Evolutionary conservation across 2,329 filamentous ascomycete species (phyloP).

Genomic region (Neurospora crassa): DNA sequence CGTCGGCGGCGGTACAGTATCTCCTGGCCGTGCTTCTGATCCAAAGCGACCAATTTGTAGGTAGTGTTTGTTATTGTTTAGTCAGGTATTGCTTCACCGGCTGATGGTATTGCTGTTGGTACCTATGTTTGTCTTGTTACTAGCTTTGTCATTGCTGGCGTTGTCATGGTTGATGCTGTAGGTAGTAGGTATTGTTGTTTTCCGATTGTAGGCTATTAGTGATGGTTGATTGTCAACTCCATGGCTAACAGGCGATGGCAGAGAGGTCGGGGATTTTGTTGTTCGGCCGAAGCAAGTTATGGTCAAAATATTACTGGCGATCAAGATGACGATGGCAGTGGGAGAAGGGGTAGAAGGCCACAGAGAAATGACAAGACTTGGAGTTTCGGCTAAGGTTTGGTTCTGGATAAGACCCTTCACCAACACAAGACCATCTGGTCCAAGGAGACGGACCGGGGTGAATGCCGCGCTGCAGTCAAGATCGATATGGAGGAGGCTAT

Average conservation of each 20-base stretch:
- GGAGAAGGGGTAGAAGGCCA: background rate
- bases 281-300: background rate
- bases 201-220: background rate
- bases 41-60: too few species aligned
- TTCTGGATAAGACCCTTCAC: background rate
- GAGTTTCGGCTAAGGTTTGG: background rate
- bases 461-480: background rate
- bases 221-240: background rate
- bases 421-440: background rate
- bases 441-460: background rate
- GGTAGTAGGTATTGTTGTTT: background rate
- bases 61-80: background rate
- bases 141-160: background rate
- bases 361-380: background rate
- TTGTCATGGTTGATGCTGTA: background rate
- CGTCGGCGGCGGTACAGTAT: too few species aligned
- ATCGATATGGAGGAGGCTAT: too few species aligned
- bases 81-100: background rate
- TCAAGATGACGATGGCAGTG: background rate
- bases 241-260: background rate
- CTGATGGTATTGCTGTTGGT: background rate
- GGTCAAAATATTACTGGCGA: background rate
- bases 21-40: too few species aligned
- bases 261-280: background rate
- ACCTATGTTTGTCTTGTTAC: background rate